Evolutionary conservation across 2,329 filamentous ascomycete genomes (phyloP), one percentile per base, ranked within the genome.

Genomic region (Coniella lustricola): DNA sequence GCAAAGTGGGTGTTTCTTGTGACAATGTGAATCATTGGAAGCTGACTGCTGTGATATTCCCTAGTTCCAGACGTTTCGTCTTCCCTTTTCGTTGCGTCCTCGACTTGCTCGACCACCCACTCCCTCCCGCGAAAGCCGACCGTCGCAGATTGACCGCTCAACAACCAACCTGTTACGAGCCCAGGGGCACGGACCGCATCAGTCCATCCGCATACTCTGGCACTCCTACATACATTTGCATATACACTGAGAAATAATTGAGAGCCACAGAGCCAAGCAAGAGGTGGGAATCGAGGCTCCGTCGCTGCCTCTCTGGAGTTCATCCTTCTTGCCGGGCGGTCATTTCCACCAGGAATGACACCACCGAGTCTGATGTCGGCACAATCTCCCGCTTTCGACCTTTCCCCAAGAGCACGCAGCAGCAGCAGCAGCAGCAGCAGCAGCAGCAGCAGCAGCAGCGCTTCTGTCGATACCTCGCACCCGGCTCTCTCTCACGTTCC

Each of bases 291-390:
- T 29, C 25, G 20, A 41, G 40, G 47, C 33, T 29, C 9, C 18
- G 22, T 4, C 25, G 20, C 25, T 35, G 43, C 40, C 50, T 40
- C 31, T 43, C 39, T 43, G 44, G 44, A 21, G 8, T 21, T 42
- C 44, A 43, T 46, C 35, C 42, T 52, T 52, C 44, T 52, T 47
- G 44, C 31, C 36, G 38, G 47, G 31, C 44, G 20, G 50, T 52
- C 50, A 52, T 52, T 52, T 50, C 50, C 25, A 31, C 44, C 41
- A 52, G 47, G 50, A 52, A 52, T 52, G 50, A 48, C 50, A 52
- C 50, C 50, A 50, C 48, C 48, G 43, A 50, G 50, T 52, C 47
- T 50, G 50, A 52, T 52, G 50, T 52, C 50, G 50, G 44, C 50
- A 48, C 50, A 52, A 52, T 52, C 50, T 52, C 50, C 50, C 50